Conservation (phyloP, 495 filamentous ascomycete species). For the Articulospora tetracladia region DNA sequence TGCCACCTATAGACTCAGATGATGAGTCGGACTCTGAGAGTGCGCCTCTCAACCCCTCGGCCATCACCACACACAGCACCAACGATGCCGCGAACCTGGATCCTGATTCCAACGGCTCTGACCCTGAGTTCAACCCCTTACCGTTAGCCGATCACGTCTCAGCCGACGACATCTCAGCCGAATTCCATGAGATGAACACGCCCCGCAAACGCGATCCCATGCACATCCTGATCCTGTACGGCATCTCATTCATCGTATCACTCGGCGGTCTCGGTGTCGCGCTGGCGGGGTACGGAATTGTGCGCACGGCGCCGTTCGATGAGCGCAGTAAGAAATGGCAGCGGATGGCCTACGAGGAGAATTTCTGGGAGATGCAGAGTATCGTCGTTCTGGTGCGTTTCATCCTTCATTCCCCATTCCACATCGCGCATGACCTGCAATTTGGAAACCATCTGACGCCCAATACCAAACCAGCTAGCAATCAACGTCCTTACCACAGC, state of each 20-base stretch:
- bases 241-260: conserved; percentile 2
- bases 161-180: too few relatives aligned
- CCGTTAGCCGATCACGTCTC: too few relatives aligned
- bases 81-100: too few relatives aligned
- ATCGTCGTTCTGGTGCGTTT: conserved; percentile 4
- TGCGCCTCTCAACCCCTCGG: too few relatives aligned
- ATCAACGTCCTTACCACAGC: neutral
- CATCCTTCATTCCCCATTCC: neutral
- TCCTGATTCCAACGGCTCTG: too few relatives aligned
- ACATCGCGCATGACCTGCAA: too few relatives aligned
- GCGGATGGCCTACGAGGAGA: conserved; percentile 8
- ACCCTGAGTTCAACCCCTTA: too few relatives aligned
- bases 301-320: conserved; percentile 3
- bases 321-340: neutral
- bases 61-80: too few relatives aligned
- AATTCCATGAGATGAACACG: neutral
- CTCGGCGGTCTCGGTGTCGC: neutral
- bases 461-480: too few relatives aligned
- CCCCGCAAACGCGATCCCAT: conserved; percentile 1
- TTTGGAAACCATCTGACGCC: too few relatives aligned
- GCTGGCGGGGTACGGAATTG: conserved; percentile 6
- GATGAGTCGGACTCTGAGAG: too few relatives aligned
- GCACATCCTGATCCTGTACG: conserved; percentile 10
- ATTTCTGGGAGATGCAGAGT: conserved; percentile 14
- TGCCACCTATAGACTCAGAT: too few relatives aligned